Evolutionary conservation across 1,284 basidiomycete genomes (phyloP).

Genomic region (Puccinia novopanici): DNA sequence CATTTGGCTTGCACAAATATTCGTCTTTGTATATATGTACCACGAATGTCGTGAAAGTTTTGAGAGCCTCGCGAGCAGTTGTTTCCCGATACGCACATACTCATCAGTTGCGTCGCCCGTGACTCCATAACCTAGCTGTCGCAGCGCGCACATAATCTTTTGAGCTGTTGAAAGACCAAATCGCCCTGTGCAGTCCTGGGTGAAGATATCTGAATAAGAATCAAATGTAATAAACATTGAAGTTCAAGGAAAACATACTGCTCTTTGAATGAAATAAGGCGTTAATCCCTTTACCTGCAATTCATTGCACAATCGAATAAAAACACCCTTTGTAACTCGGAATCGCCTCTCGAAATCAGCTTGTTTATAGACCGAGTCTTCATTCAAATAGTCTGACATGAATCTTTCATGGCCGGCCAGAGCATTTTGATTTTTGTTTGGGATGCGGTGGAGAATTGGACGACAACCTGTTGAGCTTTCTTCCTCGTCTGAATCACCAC

Average conservation of each 20-base stretch:
- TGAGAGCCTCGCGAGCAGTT: not conserved
- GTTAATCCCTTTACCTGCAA: not conserved
- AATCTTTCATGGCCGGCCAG: not conserved
- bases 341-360: too few species aligned
- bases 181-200: not conserved
- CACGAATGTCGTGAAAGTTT: not conserved
- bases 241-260: not conserved
- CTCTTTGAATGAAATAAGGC: not conserved
- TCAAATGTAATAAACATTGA: too few species aligned
- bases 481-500: too few species aligned
- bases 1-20: not conserved
- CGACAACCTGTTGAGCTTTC: not conserved
- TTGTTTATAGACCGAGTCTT: not conserved
- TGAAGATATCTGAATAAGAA: not conserved
- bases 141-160: not conserved
- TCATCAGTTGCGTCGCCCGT: slow-evolving; percentile 9
- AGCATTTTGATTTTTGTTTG: not conserved
- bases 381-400: not conserved
- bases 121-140: slow-evolving; percentile 3
- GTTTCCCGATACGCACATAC: slow-evolving; percentile 20
- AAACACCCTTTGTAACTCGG: not conserved
- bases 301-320: not conserved
- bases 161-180: not conserved
- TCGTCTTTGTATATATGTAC: not conserved
- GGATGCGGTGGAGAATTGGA: not conserved